Conservation (phyloP, 306 rosid genomes). For the Senna siamea region DNA sequence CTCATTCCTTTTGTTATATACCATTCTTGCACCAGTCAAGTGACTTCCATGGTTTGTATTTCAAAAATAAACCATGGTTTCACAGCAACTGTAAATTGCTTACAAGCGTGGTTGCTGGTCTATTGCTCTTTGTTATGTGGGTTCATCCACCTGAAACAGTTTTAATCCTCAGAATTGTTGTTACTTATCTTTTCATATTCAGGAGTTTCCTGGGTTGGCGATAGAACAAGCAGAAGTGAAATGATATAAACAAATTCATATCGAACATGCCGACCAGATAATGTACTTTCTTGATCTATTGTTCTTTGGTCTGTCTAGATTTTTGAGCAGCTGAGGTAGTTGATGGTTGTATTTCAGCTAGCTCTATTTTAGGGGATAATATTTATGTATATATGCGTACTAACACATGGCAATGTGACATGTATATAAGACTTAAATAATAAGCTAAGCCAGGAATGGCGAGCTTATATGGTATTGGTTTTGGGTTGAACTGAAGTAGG, state of each 20-base stretch:
- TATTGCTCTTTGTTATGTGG: slow-evolving; percentile 35
- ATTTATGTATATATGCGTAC: no score
- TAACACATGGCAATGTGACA: neutral
- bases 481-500: neutral
- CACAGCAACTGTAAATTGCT: slow-evolving; percentile 41
- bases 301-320: neutral
- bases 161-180: neutral
- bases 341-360: neutral
- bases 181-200: slow-evolving; percentile 2
- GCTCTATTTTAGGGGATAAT: neutral
- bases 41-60: slow-evolving; percentile 30
- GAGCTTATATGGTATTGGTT: neutral
- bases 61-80: slow-evolving; percentile 18
- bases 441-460: neutral
- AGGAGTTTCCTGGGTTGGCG: neutral
- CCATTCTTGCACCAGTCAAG: slow-evolving; percentile 79
- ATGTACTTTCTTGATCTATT: neutral
- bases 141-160: neutral
- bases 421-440: neutral
- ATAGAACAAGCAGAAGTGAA: neutral
- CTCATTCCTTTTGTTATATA: slow-evolving; percentile 74
- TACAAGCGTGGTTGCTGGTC: slow-evolving; percentile 30
- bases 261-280: neutral
- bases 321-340: neutral
- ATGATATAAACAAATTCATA: neutral